phyloP scores from a whole-genome alignment of 495 filamentous ascomycete species.

The Terfezia boudieri region DNA sequence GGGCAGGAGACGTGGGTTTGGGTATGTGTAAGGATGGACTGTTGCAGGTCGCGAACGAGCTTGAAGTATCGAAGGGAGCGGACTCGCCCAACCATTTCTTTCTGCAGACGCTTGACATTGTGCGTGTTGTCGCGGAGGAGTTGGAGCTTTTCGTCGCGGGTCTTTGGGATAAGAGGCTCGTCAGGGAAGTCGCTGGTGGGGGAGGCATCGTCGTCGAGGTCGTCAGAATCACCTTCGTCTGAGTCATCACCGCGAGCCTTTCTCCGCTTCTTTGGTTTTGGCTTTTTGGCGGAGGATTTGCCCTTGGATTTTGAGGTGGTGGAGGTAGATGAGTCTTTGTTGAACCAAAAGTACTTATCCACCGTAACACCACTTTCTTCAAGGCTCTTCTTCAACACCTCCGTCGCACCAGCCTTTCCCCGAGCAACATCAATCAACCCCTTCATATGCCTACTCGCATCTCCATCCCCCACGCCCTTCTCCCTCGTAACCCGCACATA shows the following conservation, averaged over 20 bases:
- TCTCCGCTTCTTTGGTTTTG: background rate
- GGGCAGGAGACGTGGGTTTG: slow-evolving; percentile 13
- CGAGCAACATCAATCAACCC: slow-evolving; percentile 2
- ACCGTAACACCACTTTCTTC: background rate
- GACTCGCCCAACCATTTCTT: slow-evolving; percentile 18
- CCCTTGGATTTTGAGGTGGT: background rate
- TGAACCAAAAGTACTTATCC: background rate
- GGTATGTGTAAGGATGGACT: slow-evolving; percentile 1
- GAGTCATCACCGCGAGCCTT: background rate
- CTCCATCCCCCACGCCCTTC: background rate
- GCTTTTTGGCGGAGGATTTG: background rate
- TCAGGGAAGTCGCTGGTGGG: background rate
- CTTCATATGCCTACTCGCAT: background rate
- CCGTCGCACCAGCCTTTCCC: background rate
- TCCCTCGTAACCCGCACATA: background rate
- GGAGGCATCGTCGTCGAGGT: background rate
- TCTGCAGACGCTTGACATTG: slow-evolving; percentile 10
- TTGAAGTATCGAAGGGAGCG: slow-evolving; percentile 19
- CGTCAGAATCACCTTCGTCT: background rate
- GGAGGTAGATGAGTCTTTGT: background rate
- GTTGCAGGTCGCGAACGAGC: slow-evolving; percentile 17
- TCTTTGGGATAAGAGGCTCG: slow-evolving; percentile 2
- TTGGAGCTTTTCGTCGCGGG: slow-evolving; percentile 11
- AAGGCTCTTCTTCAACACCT: background rate
- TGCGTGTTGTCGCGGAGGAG: slow-evolving; percentile 16